These are phyloP conservation scores for Umbelopsis isabellina DNA, from an alignment of 192 early-diverging fungal genomes.

Conservation along the genomic window DNA sequence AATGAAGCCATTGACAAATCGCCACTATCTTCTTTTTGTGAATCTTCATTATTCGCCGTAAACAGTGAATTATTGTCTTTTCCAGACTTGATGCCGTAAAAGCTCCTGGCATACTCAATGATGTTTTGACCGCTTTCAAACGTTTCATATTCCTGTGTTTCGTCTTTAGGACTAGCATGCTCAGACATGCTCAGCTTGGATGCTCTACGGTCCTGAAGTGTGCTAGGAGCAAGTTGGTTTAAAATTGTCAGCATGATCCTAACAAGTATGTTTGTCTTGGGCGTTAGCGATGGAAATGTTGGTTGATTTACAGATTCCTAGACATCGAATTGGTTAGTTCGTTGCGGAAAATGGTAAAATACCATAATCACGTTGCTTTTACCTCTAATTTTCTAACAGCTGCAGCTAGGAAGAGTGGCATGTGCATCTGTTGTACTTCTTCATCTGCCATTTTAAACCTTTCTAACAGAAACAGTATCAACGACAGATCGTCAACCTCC, in stretches of 20 bases:
- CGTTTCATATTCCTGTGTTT: neutral
- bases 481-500: conserved; percentile 46
- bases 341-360: neutral
- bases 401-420: conserved; percentile 74
- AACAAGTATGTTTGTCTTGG: conserved; percentile 36
- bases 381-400: conserved; percentile 59
- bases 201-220: conserved; percentile 31
- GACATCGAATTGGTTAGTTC: neutral
- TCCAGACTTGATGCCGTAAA: neutral
- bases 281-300: conserved; percentile 25
- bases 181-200: neutral
- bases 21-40: conserved; percentile 15
- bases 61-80: neutral
- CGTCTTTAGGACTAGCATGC: neutral
- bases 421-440: conserved; percentile 78
- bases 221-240: conserved; percentile 35
- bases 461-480: conserved; percentile 75
- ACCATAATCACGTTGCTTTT: neutral
- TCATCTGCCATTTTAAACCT: conserved; percentile 82
- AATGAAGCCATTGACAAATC: conserved; percentile 6
- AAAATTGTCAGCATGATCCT: conserved; percentile 37
- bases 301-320: neutral
- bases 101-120: conserved; percentile 8
- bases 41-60: neutral
- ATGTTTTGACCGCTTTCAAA: neutral